Percentiles rank a stretch among this genome's conserved stretches.
phyloP scores from a whole-genome alignment of 139 green algal genomes.

The Cymbomonas tetramitiformis region DNA sequence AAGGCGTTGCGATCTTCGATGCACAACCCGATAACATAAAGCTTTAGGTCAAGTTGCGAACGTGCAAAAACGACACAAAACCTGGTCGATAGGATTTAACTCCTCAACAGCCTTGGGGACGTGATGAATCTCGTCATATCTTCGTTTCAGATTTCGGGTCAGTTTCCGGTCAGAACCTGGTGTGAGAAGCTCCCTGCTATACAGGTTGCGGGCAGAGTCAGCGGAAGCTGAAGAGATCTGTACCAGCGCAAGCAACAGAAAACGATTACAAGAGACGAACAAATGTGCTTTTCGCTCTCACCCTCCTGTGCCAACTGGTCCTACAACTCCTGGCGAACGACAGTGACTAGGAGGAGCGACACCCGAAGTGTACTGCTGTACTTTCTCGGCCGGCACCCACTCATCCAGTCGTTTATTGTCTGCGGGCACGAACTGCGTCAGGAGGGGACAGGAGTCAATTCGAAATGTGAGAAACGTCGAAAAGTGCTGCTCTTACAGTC shows the following conservation, averaged over 20 bases:
- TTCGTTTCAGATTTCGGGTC: slow-evolving; percentile 11
- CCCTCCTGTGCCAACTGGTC: background rate
- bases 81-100: slow-evolving; percentile 6
- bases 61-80: too few species aligned
- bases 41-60: too few species aligned
- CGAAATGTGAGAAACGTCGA: too few species aligned
- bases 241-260: background rate
- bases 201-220: too few species aligned
- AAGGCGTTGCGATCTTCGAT: too few species aligned
- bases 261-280: background rate
- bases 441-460: too few species aligned
- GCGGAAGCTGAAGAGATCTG: background rate
- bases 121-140: slow-evolving; percentile 15
- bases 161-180: background rate
- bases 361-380: background rate
- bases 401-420: slow-evolving; percentile 7
- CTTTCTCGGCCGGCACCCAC: background rate
- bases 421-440: too few species aligned
- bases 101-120: slow-evolving; percentile 9
- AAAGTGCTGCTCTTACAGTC: too few species aligned
- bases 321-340: background rate
- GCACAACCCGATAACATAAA: too few species aligned
- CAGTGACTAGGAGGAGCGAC: background rate
- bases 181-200: background rate
- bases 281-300: background rate